Evolutionary conservation across 116 monocot species (phyloP).

Genomic region (Phalaenopsis hybrid): DNA sequence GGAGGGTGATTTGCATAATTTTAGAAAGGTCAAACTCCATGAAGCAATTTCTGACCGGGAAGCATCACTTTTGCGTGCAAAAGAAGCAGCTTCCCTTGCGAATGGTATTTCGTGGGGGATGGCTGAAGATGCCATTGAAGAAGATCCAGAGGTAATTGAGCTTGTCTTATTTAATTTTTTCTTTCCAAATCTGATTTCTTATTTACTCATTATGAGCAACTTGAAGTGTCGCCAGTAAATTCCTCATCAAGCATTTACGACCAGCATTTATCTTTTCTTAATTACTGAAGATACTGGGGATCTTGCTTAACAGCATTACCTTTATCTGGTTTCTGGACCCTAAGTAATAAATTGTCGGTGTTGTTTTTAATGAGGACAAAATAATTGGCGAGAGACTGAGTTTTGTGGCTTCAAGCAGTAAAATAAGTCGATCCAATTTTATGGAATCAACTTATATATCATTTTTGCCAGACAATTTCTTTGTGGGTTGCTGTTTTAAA

Average conservation of each 20-base stretch:
- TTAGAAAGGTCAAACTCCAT: constrained; percentile 38
- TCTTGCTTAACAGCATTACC: not conserved
- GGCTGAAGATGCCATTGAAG: constrained; percentile 81
- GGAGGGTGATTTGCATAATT: constrained; percentile 68
- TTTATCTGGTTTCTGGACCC: not conserved
- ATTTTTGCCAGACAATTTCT: not conserved
- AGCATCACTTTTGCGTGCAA: constrained; percentile 86
- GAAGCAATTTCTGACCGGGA: constrained; percentile 72
- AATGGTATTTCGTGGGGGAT: constrained; percentile 98
- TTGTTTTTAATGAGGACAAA: not conserved
- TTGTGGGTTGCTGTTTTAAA: not conserved
- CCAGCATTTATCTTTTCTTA: not conserved
- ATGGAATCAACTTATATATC: not conserved
- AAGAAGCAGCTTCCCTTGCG: constrained; percentile 59
- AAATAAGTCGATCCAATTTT: not conserved
- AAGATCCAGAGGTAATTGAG: constrained; percentile 46
- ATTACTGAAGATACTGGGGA: not conserved
- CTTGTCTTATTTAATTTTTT: not conserved
- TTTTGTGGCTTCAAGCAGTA: not conserved
- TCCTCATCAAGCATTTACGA: not conserved
- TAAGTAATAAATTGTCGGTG: not conserved
- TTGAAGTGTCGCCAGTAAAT: not conserved
- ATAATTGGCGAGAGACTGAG: not conserved
- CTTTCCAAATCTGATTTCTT: not conserved
- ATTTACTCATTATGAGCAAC: not conserved